Evolutionary conservation across 2,329 filamentous ascomycete genomes (phyloP), one percentile per base, ranked within the genome.

Genomic region (Claviceps sorghi): DNA sequence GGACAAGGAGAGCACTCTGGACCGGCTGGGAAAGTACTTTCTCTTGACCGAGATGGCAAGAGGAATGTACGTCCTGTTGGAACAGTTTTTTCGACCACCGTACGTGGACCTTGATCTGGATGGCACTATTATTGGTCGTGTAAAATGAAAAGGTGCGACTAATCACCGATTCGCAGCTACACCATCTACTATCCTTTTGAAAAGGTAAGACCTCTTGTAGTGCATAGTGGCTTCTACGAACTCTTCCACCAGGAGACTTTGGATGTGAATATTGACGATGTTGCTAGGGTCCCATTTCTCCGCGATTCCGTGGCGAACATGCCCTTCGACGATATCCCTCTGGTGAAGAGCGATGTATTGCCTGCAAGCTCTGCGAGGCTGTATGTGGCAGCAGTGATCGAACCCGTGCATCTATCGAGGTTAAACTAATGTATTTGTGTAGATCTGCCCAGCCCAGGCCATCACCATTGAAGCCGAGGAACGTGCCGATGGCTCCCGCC

Each of bases 401-500:
- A 21, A 13, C 6, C 11, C 13, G 30, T 38, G 22, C 40, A 19
- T 48, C 4, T 19, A 6, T 10, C 32, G 8, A 29, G 50, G 26
- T 13, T 49, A 38, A 34, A 19, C 40, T 45, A 41, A 45, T 11
- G 3, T 3, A 2, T 2, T 17, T n/a, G 32, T 22, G 21, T 54
- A 82, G 78, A 86, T 97, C 66, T 98, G 93, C 79, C 93, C 93
- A 43, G 93, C 93, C 53, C 88, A 95, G 73, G 93, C 93, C 65
- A 98, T 98, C 70, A 98, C 93, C 51, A 98, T 98, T 63, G 93
- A 98, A 75, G 93, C 93, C 53, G 93, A 98, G 71, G 93, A 98
- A 77, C 89, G 93, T 67, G 88, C 87, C 65, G 93, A 98, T 64
- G 93, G 93, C 58, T 94, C 88, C 65, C 83, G 93, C 71, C 83